Evolutionary conservation across 805 yeast species (phyloP).

Genomic region (Clavispora phyllophila): DNA sequence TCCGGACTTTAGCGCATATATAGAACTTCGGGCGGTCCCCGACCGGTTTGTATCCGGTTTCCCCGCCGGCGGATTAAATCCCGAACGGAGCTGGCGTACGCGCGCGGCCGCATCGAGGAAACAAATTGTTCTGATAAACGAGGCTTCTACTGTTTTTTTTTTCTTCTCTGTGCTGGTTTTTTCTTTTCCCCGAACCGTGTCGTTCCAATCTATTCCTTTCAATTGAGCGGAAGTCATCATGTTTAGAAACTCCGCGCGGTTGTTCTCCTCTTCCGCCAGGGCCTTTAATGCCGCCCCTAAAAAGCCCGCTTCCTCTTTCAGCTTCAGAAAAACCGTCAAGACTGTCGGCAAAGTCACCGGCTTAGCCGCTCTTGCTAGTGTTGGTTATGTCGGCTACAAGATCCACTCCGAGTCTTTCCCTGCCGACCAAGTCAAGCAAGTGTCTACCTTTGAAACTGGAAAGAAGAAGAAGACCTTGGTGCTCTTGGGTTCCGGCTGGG

Average conservation of each 20-base stretch:
- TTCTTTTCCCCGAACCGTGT: background rate
- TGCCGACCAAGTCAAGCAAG: slow-evolving; percentile 53
- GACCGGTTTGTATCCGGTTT: background rate
- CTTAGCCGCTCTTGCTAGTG: slow-evolving; percentile 49
- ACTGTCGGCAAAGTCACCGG: slow-evolving; percentile 44
- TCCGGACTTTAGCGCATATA: background rate
- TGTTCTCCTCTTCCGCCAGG: slow-evolving; percentile 20
- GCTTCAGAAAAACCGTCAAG: slow-evolving; percentile 41
- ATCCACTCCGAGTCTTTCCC: slow-evolving; percentile 63
- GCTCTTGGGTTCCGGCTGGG: slow-evolving; percentile 91
- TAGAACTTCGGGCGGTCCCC: background rate
- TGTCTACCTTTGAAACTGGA: slow-evolving; percentile 51
- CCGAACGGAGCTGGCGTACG: background rate
- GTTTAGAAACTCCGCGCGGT: slow-evolving; percentile 16
- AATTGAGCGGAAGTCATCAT: slow-evolving; percentile 2
- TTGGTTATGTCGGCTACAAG: slow-evolving; percentile 46
- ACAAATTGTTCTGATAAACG: background rate
- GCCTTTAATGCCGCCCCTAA: slow-evolving; percentile 15
- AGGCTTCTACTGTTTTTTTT: background rate
- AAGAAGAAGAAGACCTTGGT: slow-evolving; percentile 70
- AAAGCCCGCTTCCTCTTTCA: slow-evolving; percentile 23
- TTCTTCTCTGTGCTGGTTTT: background rate
- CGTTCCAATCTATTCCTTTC: background rate
- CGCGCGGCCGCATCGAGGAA: background rate
- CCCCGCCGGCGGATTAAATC: background rate